A percentile compares a stretch with the other conserved stretches of the same genome.
These are phyloP conservation scores for Solanum hybrid DNA, from an alignment of 305 asterid genomes.

Conservation along the genomic window DNA sequence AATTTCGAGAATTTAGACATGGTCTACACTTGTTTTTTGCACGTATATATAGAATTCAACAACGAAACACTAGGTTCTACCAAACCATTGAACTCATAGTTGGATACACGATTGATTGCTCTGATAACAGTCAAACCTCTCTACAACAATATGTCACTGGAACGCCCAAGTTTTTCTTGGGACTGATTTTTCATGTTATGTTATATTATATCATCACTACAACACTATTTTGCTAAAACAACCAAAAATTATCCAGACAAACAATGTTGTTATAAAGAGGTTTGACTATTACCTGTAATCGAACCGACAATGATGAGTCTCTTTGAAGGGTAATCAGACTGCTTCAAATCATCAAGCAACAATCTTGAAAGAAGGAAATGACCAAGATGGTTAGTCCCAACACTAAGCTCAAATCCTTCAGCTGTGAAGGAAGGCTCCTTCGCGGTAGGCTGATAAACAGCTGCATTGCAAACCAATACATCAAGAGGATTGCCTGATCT, in stretches of 20 bases:
- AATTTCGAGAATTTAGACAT: background rate
- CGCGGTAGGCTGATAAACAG: conserved; percentile 86
- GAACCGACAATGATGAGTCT: conserved; percentile 90
- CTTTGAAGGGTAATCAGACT: conserved; percentile 72
- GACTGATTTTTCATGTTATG: background rate
- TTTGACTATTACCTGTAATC: conserved; percentile 36
- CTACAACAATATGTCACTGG: background rate
- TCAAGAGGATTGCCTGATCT: conserved; percentile 61
- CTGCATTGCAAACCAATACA: conserved; percentile 91
- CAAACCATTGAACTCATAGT: background rate
- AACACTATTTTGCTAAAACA: accelerated
- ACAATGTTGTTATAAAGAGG: background rate
- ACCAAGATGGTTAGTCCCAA: conserved; percentile 89
- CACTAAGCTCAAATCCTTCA: conserved; percentile 91
- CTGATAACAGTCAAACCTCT: conserved; percentile 8
- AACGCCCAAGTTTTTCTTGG: background rate
- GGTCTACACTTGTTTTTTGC: background rate
- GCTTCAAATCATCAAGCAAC: conserved; percentile 66
- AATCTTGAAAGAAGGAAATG: conserved; percentile 84
- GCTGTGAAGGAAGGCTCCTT: conserved; percentile 77
- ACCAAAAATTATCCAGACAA: too few species aligned
- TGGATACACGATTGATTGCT: background rate
- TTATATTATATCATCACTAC: background rate
- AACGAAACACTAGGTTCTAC: background rate
- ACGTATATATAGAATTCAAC: background rate